Evolutionary conservation across 768 basidiomycete genomes (phyloP).

Genomic region (Boletus rubroflammeus): DNA sequence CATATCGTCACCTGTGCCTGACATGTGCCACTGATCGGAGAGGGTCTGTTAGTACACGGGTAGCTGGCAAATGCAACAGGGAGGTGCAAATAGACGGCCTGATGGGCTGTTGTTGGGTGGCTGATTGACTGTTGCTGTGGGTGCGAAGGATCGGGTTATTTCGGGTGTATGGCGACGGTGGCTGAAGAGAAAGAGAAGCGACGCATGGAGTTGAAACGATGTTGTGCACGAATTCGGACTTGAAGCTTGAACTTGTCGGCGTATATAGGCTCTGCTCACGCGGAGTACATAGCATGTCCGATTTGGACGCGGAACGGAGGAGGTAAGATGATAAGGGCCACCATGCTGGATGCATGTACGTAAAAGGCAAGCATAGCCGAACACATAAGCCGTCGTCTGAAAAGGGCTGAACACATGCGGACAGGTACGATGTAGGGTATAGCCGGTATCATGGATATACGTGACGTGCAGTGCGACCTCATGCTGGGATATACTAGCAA

Average conservation of each 20-base stretch:
- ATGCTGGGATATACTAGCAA: too few species aligned
- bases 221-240: background rate
- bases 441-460: background rate
- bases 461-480: too few species aligned
- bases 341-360: background rate
- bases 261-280: background rate
- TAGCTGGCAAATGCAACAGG: background rate
- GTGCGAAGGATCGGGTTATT: background rate
- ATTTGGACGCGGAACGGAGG: background rate
- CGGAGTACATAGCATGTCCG: background rate
- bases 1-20: background rate
- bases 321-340: background rate
- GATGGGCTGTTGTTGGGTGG: too few species aligned
- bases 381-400: background rate
- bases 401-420: conserved; percentile 5
- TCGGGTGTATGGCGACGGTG: background rate
- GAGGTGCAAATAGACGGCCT: background rate
- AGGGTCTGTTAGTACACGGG: background rate
- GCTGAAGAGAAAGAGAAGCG: background rate
- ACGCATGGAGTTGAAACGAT: background rate
- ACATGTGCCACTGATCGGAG: background rate
- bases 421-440: background rate
- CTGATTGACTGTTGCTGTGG: background rate
- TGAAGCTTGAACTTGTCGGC: too few species aligned
- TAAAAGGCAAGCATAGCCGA: background rate